phyloP scores from a whole-genome alignment of 805 yeast genomes.

The Suhomyces xylopsoci region DNA sequence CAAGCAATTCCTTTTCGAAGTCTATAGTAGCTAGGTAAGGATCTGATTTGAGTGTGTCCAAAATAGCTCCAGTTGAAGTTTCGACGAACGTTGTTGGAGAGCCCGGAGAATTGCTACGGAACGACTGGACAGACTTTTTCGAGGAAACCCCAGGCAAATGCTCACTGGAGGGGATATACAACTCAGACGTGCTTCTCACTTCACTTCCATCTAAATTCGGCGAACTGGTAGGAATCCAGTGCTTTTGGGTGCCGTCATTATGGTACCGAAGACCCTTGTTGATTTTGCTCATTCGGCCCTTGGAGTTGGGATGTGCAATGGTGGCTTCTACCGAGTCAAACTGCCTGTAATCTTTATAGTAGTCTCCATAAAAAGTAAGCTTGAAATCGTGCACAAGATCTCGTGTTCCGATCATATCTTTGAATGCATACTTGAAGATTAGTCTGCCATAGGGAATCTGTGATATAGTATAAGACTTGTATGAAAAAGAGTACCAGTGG shows the following conservation, averaged over 20 bases:
- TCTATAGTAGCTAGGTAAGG: constrained; percentile 13
- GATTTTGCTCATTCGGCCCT: constrained; percentile 63
- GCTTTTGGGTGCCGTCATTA: constrained; percentile 72
- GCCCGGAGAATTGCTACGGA: constrained; percentile 10
- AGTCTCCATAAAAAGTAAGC: constrained; percentile 64
- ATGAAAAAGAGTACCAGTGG: constrained; percentile 86
- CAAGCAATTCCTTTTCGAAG: constrained; percentile 33
- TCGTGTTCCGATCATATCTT: constrained; percentile 72
- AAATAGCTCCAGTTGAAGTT: neutral
- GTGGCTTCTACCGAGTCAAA: constrained; percentile 79
- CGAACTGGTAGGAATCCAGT: constrained; percentile 57
- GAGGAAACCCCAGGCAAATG: constrained; percentile 20
- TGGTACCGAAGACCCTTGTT: constrained; percentile 81
- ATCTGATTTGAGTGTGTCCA: constrained; percentile 7
- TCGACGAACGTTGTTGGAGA: constrained; percentile 19
- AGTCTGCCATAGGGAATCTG: constrained; percentile 68
- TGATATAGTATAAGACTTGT: constrained; percentile 62
- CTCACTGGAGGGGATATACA: constrained; percentile 2
- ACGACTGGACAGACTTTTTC: neutral
- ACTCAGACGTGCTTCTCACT: constrained; percentile 28
- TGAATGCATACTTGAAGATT: constrained; percentile 57
- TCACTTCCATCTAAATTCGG: constrained; percentile 6
- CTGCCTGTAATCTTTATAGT: constrained; percentile 69
- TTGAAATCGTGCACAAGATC: constrained; percentile 80
- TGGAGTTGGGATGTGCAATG: constrained; percentile 65